Conservation (phyloP, 1,284 basidiomycete genomes). For the Leccinum insigne region DNA sequence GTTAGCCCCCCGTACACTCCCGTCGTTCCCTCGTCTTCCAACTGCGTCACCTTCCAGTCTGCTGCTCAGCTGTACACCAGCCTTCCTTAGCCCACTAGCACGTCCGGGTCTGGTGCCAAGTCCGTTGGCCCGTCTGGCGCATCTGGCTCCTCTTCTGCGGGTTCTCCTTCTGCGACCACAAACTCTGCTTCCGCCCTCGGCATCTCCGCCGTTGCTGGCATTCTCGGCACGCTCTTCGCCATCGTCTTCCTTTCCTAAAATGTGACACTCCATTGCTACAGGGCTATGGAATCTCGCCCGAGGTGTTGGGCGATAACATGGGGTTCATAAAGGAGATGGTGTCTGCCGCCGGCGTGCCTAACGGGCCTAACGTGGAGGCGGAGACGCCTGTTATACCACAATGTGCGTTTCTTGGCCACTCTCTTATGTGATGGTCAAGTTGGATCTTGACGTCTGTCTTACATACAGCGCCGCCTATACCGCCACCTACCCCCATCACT, state of each 20-base stretch:
- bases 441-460: constrained; percentile 5
- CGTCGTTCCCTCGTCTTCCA: constrained; percentile 57
- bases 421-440: background rate
- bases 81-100: constrained; percentile 20
- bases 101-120: constrained; percentile 18
- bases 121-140: constrained; percentile 27
- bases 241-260: constrained; percentile 45
- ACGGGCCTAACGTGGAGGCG: background rate
- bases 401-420: constrained; percentile 14
- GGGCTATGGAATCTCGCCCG: constrained; percentile 54
- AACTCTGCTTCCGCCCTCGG: constrained; percentile 39
- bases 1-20: constrained; percentile 53
- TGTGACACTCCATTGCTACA: constrained; percentile 25
- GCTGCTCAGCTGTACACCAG: constrained; percentile 46
- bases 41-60: constrained; percentile 60
- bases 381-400: background rate
- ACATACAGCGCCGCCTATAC: constrained; percentile 16
- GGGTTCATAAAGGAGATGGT: constrained; percentile 71
- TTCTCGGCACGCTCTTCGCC: constrained; percentile 48
- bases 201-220: constrained; percentile 38
- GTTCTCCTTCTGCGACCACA: constrained; percentile 22
- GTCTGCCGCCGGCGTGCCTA: constrained; percentile 27
- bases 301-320: constrained; percentile 59
- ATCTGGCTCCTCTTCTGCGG: constrained; percentile 25
- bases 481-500: constrained; percentile 5